These are phyloP conservation scores for Lipomyces mesembrius DNA, from an alignment of 805 yeast genomes.

Conservation along the genomic window DNA sequence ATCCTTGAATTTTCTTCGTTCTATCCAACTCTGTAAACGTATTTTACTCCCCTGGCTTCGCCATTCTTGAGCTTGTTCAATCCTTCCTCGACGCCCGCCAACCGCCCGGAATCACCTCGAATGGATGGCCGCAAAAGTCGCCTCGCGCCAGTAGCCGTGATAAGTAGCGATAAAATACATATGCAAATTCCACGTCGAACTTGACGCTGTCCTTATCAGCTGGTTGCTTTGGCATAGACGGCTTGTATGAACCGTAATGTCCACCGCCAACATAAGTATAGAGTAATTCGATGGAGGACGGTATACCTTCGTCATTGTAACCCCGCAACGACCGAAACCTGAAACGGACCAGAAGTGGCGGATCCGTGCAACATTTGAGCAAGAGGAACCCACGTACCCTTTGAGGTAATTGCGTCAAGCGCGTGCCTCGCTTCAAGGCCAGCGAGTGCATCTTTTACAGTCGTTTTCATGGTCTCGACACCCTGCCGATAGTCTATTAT, in stretches of 20 bases:
- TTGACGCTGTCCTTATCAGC: slow-evolving; percentile 10
- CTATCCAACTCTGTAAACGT: not conserved
- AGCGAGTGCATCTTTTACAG: slow-evolving; percentile 10
- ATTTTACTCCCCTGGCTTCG: slow-evolving; percentile 3
- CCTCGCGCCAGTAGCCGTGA: slow-evolving; percentile 12
- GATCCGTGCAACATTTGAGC: slow-evolving; percentile 9
- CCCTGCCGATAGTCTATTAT: slow-evolving; percentile 21
- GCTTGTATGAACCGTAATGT: slow-evolving; percentile 6
- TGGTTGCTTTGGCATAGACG: not conserved
- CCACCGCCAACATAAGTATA: slow-evolving; percentile 5
- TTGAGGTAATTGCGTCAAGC: slow-evolving; percentile 12
- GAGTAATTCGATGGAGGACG: not conserved
- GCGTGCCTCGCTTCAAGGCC: not conserved
- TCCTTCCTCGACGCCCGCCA: slow-evolving; percentile 13
- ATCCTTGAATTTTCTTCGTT: too few species aligned
- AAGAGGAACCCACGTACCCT: slow-evolving; percentile 1
- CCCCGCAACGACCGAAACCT: slow-evolving; percentile 8
- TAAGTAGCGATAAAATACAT: slow-evolving; percentile 1
- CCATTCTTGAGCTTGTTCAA: slow-evolving; percentile 8
- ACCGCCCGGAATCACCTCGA: slow-evolving; percentile 8
- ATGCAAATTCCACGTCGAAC: slow-evolving; percentile 8
- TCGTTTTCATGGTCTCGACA: slow-evolving; percentile 2
- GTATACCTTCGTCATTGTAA: not conserved
- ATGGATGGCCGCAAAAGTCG: slow-evolving; percentile 12
- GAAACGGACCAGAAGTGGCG: not conserved